Percentiles rank a stretch among this genome's conserved stretches.
These are phyloP conservation scores for Paecilomyces formosus DNA, from an alignment of 2,329 filamentous ascomycete species.

Conservation along the genomic window DNA sequence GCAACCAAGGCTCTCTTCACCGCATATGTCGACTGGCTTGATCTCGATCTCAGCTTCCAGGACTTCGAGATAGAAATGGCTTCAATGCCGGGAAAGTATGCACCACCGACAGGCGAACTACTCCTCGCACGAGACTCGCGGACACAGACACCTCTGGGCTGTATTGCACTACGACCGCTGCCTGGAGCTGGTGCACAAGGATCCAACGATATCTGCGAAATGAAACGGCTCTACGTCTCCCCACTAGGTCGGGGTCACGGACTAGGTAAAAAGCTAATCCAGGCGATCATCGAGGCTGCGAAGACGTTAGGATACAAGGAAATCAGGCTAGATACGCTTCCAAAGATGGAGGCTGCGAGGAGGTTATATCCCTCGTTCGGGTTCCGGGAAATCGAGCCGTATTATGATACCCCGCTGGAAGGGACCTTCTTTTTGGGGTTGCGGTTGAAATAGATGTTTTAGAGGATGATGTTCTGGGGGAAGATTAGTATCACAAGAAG, in stretches of 20 bases:
- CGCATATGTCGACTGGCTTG: constrained; percentile 37
- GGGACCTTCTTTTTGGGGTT: constrained; percentile 47
- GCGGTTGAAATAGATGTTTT: constrained; percentile 5
- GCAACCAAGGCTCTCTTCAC: constrained; percentile 37
- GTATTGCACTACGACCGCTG: constrained; percentile 42
- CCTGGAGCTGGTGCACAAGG: constrained; percentile 3
- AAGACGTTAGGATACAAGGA: constrained; percentile 42
- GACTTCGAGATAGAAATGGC: constrained; percentile 47
- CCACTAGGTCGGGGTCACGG: constrained; percentile 43
- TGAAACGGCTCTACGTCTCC: constrained; percentile 51
- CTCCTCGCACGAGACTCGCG: constrained; percentile 35
- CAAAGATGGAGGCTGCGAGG: constrained; percentile 45
- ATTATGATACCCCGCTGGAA: constrained; percentile 50
- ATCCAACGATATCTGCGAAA: constrained; percentile 37
- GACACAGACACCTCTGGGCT: constrained; percentile 31
- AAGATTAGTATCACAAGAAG: no score
- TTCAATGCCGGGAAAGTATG: constrained; percentile 49
- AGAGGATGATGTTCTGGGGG: no score
- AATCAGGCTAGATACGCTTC: constrained; percentile 51
- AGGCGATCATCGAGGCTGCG: constrained; percentile 39
- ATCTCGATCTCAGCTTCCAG: constrained; percentile 52
- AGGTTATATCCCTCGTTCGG: constrained; percentile 44
- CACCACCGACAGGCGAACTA: constrained; percentile 36
- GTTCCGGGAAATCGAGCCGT: constrained; percentile 45
- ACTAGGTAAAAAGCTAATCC: constrained; percentile 42